phyloP scores from a whole-genome alignment of 192 early-diverging fungal species.

The Backusella tuberculispora region DNA sequence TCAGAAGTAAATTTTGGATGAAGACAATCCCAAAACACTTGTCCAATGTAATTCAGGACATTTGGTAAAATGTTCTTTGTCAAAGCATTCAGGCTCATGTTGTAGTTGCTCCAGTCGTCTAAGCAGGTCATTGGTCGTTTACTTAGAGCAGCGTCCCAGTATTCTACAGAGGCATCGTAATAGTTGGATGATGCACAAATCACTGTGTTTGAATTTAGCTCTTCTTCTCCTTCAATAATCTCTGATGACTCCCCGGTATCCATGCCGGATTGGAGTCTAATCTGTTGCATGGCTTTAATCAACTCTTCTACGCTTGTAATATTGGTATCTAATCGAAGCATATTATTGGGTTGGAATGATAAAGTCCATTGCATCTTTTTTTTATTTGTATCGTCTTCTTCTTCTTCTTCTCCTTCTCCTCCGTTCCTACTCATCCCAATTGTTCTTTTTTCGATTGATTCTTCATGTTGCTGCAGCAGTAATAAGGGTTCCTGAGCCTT shows the following conservation, averaged over 20 bases:
- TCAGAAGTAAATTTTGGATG: constrained; percentile 40
- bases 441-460: neutral
- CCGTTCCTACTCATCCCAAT: neutral
- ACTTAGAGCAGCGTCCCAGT: constrained; percentile 25
- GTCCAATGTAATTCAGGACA: constrained; percentile 34
- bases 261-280: neutral
- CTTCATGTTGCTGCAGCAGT: constrained; percentile 4
- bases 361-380: constrained; percentile 39
- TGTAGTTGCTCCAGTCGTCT: constrained; percentile 20
- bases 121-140: constrained; percentile 18
- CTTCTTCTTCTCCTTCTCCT: neutral
- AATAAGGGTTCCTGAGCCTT: constrained; percentile 10
- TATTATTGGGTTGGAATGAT: constrained; percentile 39
- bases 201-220: constrained; percentile 20
- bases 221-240: constrained; percentile 3
- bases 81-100: constrained; percentile 22
- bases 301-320: constrained; percentile 44
- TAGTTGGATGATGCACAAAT: constrained; percentile 1
- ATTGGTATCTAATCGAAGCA: constrained; percentile 43
- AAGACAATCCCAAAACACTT: constrained; percentile 44
- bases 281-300: constrained; percentile 42
- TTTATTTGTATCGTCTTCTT: neutral
- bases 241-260: neutral
- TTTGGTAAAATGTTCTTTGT: constrained; percentile 34
- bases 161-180: constrained; percentile 19